Evolutionary conservation across 1,284 basidiomycete genomes (phyloP).

Genomic region (Heterobasidion parviporum): DNA sequence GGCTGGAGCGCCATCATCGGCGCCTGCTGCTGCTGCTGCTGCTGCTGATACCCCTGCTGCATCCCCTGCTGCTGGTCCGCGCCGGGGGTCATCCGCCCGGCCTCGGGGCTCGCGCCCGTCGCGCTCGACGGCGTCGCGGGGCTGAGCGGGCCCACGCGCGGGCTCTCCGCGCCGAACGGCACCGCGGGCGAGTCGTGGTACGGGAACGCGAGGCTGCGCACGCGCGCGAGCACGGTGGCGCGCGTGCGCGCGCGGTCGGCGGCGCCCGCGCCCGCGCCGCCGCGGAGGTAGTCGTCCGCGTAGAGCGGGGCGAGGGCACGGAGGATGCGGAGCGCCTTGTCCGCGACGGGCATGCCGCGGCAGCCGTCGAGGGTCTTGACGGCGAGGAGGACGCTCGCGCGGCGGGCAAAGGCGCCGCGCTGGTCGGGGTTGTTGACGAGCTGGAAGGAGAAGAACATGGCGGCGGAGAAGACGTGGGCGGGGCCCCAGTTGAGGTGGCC

Average conservation of each 20-base stretch:
- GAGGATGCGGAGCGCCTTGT: slow-evolving; percentile 64
- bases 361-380: slow-evolving; percentile 55
- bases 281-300: slow-evolving; percentile 43
- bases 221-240: slow-evolving; percentile 49
- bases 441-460: slow-evolving; percentile 83
- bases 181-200: slow-evolving; percentile 57
- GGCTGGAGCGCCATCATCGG: slow-evolving; percentile 2
- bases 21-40: background rate
- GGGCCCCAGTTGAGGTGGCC: slow-evolving; percentile 79
- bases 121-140: slow-evolving; percentile 7
- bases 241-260: slow-evolving; percentile 54
- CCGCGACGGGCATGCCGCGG: slow-evolving; percentile 54
- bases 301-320: slow-evolving; percentile 63
- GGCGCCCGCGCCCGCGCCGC: slow-evolving; percentile 13
- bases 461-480: slow-evolving; percentile 74
- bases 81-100: no score
- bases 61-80: no score
- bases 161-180: slow-evolving; percentile 3
- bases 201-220: slow-evolving; percentile 69
- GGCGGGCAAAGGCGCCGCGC: slow-evolving; percentile 63
- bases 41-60: background rate
- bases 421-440: slow-evolving; percentile 71
- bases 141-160: slow-evolving; percentile 3
- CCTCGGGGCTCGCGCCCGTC: background rate
- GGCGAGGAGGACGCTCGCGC: slow-evolving; percentile 63